Conservation (phyloP, 306 rosid species). For the Pyrus bretschneideri region DNA sequence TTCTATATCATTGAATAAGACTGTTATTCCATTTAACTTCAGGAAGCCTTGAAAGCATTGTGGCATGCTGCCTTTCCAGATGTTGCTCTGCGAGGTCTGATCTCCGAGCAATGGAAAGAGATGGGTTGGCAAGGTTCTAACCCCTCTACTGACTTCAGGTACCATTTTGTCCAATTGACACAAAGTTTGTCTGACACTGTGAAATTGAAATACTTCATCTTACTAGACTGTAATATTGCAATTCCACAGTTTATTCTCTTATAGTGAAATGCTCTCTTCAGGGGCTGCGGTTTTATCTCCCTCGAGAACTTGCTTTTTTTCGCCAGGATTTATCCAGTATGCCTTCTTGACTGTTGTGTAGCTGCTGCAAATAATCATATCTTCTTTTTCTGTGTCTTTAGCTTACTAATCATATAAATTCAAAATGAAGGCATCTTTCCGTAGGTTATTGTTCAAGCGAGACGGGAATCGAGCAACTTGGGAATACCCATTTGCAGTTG, state of each 20-base stretch:
- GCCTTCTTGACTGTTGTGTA: constrained; percentile 19
- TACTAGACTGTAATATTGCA: constrained; percentile 5
- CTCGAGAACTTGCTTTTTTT: constrained; percentile 86
- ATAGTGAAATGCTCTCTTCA: constrained; percentile 44
- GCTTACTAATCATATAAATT: constrained; percentile 56
- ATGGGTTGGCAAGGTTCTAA: constrained; percentile 99
- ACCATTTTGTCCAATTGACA: neutral
- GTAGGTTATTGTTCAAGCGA: constrained; percentile 73
- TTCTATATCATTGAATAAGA: neutral
- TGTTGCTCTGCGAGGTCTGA: constrained; percentile 53
- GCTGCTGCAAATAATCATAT: neutral
- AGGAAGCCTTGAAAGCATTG: constrained; percentile 76
- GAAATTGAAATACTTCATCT: neutral
- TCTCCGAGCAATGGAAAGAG: constrained; percentile 96
- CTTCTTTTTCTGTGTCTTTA: neutral
- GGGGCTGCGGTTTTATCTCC: constrained; percentile 88
- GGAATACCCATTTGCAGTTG: constrained; percentile 98
- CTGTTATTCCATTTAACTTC: constrained; percentile 16
- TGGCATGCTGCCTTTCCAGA: constrained; percentile 83
- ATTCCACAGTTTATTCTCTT: constrained; percentile 26
- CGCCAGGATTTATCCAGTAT: constrained; percentile 81
- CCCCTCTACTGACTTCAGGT: constrained; percentile 98
- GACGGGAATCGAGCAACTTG: constrained; percentile 79
- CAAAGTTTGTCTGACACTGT: neutral
- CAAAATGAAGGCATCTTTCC: constrained; percentile 93